Conservation (phyloP, 805 yeast species). For the Wickerhamomyces xylosicus region DNA sequence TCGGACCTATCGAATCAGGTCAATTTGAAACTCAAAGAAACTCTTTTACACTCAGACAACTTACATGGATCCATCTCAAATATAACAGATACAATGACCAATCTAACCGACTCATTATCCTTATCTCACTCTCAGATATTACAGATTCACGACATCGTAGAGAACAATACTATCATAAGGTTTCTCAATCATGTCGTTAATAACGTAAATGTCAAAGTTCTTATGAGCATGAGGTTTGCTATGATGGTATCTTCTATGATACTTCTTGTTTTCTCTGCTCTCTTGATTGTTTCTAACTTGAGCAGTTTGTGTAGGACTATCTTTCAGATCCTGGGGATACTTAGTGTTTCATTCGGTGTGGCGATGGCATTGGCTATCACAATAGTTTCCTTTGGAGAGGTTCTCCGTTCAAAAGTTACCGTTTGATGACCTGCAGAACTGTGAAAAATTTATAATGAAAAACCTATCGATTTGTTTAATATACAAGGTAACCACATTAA, state of each 20-base stretch:
- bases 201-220: background rate
- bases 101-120: slow-evolving; percentile 4
- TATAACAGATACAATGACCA: slow-evolving; percentile 4
- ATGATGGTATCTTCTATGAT: background rate
- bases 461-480: background rate
- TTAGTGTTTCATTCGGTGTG: background rate
- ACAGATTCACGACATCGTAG: slow-evolving; percentile 4
- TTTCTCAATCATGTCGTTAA: background rate
- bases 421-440: no score
- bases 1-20: background rate
- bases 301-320: background rate
- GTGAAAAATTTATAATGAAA: background rate
- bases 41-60: slow-evolving; percentile 1
- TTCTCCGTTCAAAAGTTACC: background rate
- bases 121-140: slow-evolving; percentile 2
- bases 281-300: background rate
- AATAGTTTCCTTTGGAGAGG: background rate
- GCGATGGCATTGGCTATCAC: background rate
- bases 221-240: background rate
- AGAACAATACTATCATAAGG: slow-evolving; percentile 8
- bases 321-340: background rate
- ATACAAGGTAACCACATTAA: background rate
- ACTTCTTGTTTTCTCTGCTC: background rate
- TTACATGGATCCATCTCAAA: slow-evolving; percentile 4
- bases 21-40: slow-evolving; percentile 1